These are phyloP conservation scores for Pezicula radicicola DNA, from an alignment of 2,329 filamentous ascomycete species.

Conservation along the genomic window DNA sequence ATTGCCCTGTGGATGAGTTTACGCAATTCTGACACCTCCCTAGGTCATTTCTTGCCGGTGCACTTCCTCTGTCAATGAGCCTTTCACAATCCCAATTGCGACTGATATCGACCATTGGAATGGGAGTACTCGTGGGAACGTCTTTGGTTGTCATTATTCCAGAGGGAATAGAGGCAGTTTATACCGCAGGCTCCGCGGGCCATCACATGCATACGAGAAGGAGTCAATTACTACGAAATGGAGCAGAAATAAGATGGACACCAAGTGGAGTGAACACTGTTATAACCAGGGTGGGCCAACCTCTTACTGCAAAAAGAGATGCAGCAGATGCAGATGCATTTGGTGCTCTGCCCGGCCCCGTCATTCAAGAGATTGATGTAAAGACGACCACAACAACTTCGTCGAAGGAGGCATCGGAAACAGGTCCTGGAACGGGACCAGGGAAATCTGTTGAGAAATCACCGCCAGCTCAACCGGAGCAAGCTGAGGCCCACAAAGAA, in stretches of 20 bases:
- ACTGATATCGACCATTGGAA: constrained; percentile 86
- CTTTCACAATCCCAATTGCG: constrained; percentile 84
- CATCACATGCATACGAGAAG: constrained; percentile 19
- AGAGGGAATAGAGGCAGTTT: constrained; percentile 89
- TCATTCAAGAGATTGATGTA: constrained; percentile 5
- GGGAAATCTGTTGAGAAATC: background rate
- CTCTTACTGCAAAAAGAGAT: background rate
- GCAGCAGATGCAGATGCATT: constrained; percentile 1
- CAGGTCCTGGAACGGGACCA: background rate
- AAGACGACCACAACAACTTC: constrained; percentile 4
- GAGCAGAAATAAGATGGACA: constrained; percentile 16
- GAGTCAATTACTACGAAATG: constrained; percentile 5
- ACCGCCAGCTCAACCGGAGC: constrained; percentile 26
- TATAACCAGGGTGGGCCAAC: constrained; percentile 1
- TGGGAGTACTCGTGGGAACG: constrained; percentile 91
- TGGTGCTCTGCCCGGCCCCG: constrained; percentile 4
- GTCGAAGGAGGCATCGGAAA: constrained; percentile 2
- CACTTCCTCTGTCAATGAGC: constrained; percentile 83
- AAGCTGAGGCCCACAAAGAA: constrained; percentile 38
- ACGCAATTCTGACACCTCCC: background rate
- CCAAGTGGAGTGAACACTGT: constrained; percentile 15
- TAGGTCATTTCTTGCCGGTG: constrained; percentile 91
- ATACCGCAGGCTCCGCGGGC: constrained; percentile 47
- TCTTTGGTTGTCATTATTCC: constrained; percentile 97
- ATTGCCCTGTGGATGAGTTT: background rate